These are phyloP conservation scores for Digitaria exilis DNA, from an alignment of 202 grass and related monocot genomes.

Conservation along the genomic window DNA sequence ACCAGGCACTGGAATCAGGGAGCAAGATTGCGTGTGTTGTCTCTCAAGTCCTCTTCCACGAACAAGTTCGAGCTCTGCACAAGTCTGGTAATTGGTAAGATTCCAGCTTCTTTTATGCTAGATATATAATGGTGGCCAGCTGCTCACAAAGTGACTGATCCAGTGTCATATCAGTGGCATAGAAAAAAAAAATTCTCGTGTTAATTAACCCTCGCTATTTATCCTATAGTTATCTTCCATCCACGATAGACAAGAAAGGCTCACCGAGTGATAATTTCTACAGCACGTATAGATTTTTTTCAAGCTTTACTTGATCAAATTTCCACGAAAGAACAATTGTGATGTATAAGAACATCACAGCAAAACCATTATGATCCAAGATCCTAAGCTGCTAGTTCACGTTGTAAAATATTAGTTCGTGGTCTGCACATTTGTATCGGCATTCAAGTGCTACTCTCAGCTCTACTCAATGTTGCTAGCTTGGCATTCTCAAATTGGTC, in stretches of 20 bases:
- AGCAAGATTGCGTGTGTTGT: slow-evolving; percentile 89
- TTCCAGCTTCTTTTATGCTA: neutral
- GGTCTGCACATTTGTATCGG: neutral
- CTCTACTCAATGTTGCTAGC: neutral
- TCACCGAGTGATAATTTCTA: neutral
- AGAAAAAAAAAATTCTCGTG: neutral
- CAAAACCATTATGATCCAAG: neutral
- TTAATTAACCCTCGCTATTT: neutral
- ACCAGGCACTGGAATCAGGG: slow-evolving; percentile 81
- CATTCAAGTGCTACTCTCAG: neutral
- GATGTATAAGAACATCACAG: neutral
- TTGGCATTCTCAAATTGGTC: neutral
- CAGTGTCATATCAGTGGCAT: neutral
- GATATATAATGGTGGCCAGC: neutral
- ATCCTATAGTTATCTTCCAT: neutral
- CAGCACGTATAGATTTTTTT: neutral
- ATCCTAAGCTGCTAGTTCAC: neutral
- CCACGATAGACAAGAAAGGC: neutral
- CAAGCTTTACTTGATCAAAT: neutral
- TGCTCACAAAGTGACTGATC: neutral
- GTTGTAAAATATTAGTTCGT: neutral
- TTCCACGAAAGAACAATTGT: neutral
- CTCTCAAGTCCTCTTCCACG: slow-evolving; percentile 82
- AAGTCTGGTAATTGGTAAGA: slow-evolving; percentile 73
- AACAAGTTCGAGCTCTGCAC: slow-evolving; percentile 63